Conservation (phyloP, 2,329 filamentous ascomycete species). For the Cladosporium halotolerans region DNA sequence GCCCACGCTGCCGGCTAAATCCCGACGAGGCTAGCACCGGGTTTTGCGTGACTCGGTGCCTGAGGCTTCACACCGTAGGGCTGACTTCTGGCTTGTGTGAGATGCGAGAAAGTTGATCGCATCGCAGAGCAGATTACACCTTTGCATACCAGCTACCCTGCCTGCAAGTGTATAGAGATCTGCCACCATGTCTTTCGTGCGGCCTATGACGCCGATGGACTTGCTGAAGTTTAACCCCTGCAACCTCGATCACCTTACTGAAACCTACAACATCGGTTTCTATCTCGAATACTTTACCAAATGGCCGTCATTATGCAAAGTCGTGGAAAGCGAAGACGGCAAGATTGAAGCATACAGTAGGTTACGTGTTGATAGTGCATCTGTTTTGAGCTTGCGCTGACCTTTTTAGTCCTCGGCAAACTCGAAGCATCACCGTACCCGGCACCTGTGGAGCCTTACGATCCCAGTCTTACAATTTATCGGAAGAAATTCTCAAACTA, state of each 20-base stretch:
- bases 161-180: no score
- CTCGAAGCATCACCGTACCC: conserved; percentile 75
- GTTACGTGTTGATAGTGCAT: conserved; percentile 26
- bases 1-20: no score
- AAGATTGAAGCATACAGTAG: conserved; percentile 91
- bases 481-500: conserved; percentile 55
- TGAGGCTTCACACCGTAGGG: no score
- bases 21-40: no score
- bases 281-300: conserved; percentile 93
- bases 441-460: conserved; percentile 64
- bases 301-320: conserved; percentile 92
- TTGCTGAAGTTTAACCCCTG: conserved; percentile 86
- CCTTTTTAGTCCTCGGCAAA: conserved; percentile 82
- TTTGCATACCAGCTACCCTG: no score
- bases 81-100: no score
- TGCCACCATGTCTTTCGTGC: conserved; percentile 48
- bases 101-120: no score
- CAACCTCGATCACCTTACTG: conserved; percentile 94
- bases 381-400: background rate
- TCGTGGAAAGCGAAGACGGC: conserved; percentile 79
- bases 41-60: no score
- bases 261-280: conserved; percentile 93
- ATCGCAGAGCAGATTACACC: no score
- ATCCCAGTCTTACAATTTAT: conserved; percentile 42
- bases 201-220: conserved; percentile 77